Evolutionary conservation across 164 flowering plant species (phyloP), one percentile per base, ranked within the genome.

Genomic region (Aristolochia fimbriata): DNA sequence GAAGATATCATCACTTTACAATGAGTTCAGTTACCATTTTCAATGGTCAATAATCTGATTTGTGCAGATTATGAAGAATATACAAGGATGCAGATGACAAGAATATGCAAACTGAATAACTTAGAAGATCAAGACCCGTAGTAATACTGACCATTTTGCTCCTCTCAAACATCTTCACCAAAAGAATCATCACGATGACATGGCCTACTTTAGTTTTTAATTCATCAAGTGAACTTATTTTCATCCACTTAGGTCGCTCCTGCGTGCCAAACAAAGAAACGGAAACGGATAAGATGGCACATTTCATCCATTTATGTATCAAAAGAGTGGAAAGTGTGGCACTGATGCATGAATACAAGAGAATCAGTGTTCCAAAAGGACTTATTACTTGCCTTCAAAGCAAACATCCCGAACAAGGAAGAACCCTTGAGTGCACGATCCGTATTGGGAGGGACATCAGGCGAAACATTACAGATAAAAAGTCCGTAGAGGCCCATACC

Each of bases 181-280:
- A 71, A 66, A 93, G 95, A 73, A 93, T 93, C 98, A 88, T 92
- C 52, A 92, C 98, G 21, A 92, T 92, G 21, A 89, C 98, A 62
- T 93, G 98, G 47, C 98, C 98, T 49, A 93, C 97, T 75, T 87
- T 93, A 4, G 98, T 93, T 77, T 93, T 93, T 50, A 93, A 71
- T 69, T 93, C 98, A 45, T 89, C 96, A 1, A 93, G 86, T 17
- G 97, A 88, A 69, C 83, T 84, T 57, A 89, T 89, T 68, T 93
- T 83, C 98, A 93, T 93, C 98, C 97, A 93, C 63, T 75, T 77
- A 5, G 97, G 98, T 63, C 98, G 82, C 80, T 83, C 94, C 92
- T 89, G 68, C 66, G 73, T 37, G 10, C 43, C 43, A 37, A 7
- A 37, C 9, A 37, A 37, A 37, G 30, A 37, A 37, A 37, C 4